Evolutionary conservation across 2,329 filamentous ascomycete species (phyloP).

Genomic region (Botrytis sinoallii): DNA sequence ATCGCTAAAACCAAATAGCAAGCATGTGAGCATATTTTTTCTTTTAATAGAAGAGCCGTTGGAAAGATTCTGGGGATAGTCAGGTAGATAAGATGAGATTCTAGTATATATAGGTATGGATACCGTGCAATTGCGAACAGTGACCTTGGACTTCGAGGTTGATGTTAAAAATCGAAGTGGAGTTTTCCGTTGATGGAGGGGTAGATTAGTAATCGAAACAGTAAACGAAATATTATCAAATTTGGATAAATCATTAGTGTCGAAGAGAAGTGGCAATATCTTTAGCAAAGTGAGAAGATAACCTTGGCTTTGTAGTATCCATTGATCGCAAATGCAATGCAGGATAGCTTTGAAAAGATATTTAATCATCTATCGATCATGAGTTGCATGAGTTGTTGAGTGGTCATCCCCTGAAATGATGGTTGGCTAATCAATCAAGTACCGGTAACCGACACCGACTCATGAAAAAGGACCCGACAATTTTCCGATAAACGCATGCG

Average conservation of each 20-base stretch:
- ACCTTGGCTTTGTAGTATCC: background rate
- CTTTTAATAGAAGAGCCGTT: background rate
- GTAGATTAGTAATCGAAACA: background rate
- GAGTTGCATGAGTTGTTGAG: background rate
- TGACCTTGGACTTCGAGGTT: background rate
- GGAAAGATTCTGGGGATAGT: background rate
- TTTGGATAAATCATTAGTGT: background rate
- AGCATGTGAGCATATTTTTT: background rate
- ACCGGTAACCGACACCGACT: background rate
- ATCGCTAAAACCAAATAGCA: background rate
- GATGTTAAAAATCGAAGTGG: background rate
- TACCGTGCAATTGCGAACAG: background rate
- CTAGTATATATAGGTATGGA: background rate
- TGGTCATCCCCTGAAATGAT: background rate
- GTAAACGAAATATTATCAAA: background rate
- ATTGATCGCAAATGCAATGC: background rate
- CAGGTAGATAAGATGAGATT: background rate
- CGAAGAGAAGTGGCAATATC: background rate
- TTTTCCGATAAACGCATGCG: background rate
- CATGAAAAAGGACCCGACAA: background rate
- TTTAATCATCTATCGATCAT: background rate
- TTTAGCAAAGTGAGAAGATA: background rate
- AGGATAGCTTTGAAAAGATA: background rate
- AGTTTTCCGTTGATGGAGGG: background rate
- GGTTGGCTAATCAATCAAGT: background rate